Percentiles rank a stretch among this genome's conserved stretches.
Evolutionary conservation across 208 protist species (phyloP).

Genomic region (Wallacemonas collosoma): DNA sequence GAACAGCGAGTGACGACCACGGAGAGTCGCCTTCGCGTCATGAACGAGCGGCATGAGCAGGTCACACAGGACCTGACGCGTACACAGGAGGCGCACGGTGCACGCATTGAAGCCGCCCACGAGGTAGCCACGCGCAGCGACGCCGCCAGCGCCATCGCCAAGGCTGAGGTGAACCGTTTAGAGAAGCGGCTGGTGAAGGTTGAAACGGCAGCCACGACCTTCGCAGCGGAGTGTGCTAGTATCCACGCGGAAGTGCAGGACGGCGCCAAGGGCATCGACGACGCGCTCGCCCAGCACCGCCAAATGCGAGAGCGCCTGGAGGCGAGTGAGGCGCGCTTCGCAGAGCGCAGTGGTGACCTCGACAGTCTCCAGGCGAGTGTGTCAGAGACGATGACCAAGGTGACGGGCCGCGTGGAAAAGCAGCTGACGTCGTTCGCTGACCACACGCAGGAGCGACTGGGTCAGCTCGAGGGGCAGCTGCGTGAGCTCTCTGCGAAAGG

Average conservation of each 20-base stretch:
- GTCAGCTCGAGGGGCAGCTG: conserved; percentile 18
- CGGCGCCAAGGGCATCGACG: conserved; percentile 31
- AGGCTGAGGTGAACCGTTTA: conserved; percentile 64
- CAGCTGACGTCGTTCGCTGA: conserved; percentile 24
- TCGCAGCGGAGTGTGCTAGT: conserved; percentile 23
- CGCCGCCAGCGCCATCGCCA: conserved; percentile 47
- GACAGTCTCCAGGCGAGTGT: conserved; percentile 21
- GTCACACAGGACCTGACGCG: conserved; percentile 39
- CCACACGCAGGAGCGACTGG: conserved; percentile 25
- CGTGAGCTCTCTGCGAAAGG: conserved; percentile 6
- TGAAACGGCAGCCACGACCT: conserved; percentile 27
- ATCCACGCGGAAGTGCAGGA: conserved; percentile 36
- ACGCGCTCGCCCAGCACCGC: conserved; percentile 27
- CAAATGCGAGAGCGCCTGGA: conserved; percentile 40
- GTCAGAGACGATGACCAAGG: not conserved
- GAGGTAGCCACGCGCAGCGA: conserved; percentile 52
- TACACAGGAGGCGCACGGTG: conserved; percentile 40
- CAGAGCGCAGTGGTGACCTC: conserved; percentile 17
- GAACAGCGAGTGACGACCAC: conserved; percentile 44
- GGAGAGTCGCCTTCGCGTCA: conserved; percentile 34
- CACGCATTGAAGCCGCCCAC: conserved; percentile 51
- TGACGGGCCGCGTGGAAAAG: conserved; percentile 21
- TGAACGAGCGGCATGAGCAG: conserved; percentile 33
- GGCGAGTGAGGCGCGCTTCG: conserved; percentile 34
- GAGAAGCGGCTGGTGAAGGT: conserved; percentile 55